phyloP scores from a whole-genome alignment of 495 filamentous ascomycete genomes.

The Astrothelium subdiscretum region DNA sequence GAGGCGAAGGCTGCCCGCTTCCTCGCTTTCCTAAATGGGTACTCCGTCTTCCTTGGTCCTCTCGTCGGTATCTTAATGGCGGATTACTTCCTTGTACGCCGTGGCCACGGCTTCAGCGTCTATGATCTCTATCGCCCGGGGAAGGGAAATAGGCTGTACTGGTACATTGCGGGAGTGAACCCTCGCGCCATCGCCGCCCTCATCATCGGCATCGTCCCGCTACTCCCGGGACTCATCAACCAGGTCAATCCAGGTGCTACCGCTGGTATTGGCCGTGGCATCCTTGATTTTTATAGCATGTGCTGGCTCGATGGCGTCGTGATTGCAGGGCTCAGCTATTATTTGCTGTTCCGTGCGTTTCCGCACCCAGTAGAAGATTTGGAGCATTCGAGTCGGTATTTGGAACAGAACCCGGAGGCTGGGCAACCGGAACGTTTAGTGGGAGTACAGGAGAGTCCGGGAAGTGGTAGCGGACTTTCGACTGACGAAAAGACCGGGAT shows the following conservation, averaged over 20 bases:
- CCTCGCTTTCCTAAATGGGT: conserved; percentile 46
- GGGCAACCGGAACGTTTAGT: not conserved
- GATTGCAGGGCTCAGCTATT: not conserved
- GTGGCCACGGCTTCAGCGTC: conserved; percentile 46
- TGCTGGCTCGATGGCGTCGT: conserved; percentile 6
- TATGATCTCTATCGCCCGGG: conserved; percentile 41
- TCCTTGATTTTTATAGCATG: conserved; percentile 4
- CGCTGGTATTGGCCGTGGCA: conserved; percentile 32
- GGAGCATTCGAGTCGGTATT: not conserved
- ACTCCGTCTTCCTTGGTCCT: conserved; percentile 54
- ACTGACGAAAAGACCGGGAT: not conserved
- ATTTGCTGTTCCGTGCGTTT: conserved; percentile 2
- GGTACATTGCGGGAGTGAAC: conserved; percentile 44
- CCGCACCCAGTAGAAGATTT: not conserved
- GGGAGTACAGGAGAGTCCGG: not conserved
- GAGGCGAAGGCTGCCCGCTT: conserved; percentile 43
- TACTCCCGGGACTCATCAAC: conserved; percentile 46
- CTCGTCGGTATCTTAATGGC: conserved; percentile 54
- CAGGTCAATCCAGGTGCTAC: conserved; percentile 35
- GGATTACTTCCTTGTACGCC: conserved; percentile 54
- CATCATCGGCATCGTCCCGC: conserved; percentile 50
- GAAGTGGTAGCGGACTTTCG: not conserved
- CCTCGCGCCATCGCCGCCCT: conserved; percentile 55
- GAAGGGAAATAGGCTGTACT: conserved; percentile 43
- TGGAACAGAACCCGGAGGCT: not conserved